Base-by-base conservation (phyloP, 345 rosid species). In the Leavenworthia alabamica region DNA sequence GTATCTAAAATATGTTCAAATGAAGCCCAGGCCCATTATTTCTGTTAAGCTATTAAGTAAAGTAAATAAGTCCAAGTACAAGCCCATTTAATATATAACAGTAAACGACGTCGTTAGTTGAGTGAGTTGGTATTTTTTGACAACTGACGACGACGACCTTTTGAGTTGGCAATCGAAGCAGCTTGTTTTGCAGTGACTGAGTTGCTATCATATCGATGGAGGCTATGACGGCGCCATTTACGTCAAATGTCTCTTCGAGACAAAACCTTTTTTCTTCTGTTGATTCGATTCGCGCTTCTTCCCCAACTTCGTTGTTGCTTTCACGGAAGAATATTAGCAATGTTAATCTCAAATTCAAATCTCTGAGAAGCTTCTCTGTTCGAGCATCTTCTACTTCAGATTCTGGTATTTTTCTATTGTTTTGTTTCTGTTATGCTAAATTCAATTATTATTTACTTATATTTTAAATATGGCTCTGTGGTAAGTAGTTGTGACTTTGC, bases 401-500 rank as follows among this genome's bases (percentile, higher is more conserved):
- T 71, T 77, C 92, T 5, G 89, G 97, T 92, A 29, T 33, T 60
- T 23, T 51, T 49, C 57, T 31, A 32, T 50, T 29, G 49, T 4
- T 7, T 16, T 15, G 16, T 15, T 23, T 37, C 17, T 61, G 1
- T 47, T 27, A 1, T 27, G 2, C 9, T 52, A 6, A n/a, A 28
- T 29, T 53, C 23, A 3, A 6, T 19, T 26, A 5, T 26, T 26
- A 26, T 26, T 66, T 11, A 7, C 10, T 28, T 9, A n/a, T 14
- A 1, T 8, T 11, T 19, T 42, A 0, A 37, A 37, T 49, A 13
- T 73, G 40, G 29, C 23, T 10, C 16, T 33, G 6, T 43, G 72
- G 36, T 24, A 47, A 32, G 14, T 44, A 83, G 96, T 66, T 26
- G 97, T 93, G 63, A 89, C 94, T 27, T 58, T 93, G 81, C 96